phyloP scores from a whole-genome alignment of 257 asterid species.

The Solanum piurae region DNA sequence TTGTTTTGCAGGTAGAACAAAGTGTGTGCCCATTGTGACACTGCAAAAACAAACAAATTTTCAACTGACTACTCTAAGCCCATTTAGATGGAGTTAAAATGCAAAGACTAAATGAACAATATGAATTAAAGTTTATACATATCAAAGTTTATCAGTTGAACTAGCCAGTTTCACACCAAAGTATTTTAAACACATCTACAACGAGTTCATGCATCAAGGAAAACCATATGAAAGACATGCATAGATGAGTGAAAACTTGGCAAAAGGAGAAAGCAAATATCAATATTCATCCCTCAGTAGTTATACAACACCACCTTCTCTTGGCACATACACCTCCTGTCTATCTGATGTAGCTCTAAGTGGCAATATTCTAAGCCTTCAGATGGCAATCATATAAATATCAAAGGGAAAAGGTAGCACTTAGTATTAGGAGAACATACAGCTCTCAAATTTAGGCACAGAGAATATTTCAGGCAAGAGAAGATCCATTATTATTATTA shows the following conservation, averaged over 20 bases:
- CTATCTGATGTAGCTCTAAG: neutral
- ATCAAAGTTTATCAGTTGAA: neutral
- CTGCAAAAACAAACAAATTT: conserved; percentile 23
- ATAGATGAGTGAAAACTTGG: neutral
- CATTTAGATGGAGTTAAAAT: neutral
- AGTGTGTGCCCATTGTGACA: conserved; percentile 88
- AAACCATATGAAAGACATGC: neutral
- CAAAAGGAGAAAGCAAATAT: neutral
- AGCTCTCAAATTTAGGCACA: neutral
- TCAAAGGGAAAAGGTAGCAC: neutral
- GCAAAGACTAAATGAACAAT: neutral
- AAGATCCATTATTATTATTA: neutral
- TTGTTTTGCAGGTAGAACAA: conserved; percentile 75
- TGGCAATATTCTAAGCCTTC: neutral
- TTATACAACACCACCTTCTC: neutral
- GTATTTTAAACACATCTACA: neutral
- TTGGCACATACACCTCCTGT: neutral
- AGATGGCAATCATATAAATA: neutral
- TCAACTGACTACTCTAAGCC: neutral
- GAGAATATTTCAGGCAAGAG: neutral
- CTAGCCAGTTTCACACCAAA: neutral
- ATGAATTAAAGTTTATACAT: neutral
- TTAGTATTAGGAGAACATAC: neutral
- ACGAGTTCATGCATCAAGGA: neutral
- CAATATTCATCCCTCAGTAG: neutral